Evolutionary conservation across 805 yeast genomes (phyloP).

Genomic region (Candida alai): DNA sequence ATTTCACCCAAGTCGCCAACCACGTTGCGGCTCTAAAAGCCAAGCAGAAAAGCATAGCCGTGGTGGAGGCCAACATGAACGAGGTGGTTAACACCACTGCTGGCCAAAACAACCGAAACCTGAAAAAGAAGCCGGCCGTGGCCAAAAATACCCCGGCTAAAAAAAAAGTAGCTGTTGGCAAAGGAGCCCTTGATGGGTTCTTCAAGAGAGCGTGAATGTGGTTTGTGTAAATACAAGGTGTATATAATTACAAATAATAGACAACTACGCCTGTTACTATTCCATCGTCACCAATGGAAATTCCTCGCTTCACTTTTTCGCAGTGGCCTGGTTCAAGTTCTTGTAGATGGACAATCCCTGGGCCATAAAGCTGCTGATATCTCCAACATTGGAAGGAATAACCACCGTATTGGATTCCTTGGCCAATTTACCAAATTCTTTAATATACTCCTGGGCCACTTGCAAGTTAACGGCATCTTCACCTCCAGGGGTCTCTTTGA

Average conservation of each 20-base stretch:
- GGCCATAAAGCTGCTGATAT: constrained; percentile 70
- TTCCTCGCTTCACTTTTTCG: too few relatives aligned
- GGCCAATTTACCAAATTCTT: constrained; percentile 77
- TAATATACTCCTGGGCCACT: constrained; percentile 80
- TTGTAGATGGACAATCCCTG: constrained; percentile 72
- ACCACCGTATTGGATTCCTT: constrained; percentile 77
- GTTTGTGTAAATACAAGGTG: too few relatives aligned
- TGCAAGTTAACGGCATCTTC: constrained; percentile 72
- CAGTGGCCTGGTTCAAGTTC: constrained; percentile 32
- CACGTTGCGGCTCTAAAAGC: constrained; percentile 15
- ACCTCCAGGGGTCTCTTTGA: constrained; percentile 65
- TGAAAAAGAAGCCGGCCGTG: constrained; percentile 20
- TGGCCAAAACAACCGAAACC: constrained; percentile 19
- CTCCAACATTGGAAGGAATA: constrained; percentile 72
- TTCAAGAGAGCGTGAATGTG: constrained; percentile 32
- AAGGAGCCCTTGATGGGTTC: constrained; percentile 69
- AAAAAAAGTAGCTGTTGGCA: constrained; percentile 49
- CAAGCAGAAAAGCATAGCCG: constrained; percentile 18
- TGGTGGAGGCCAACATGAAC: constrained; percentile 27
- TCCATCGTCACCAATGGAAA: too few relatives aligned
- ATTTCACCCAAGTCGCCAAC: constrained; percentile 18
- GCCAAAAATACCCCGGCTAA: constrained; percentile 14
- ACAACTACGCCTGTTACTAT: too few relatives aligned
- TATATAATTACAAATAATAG: too few relatives aligned
- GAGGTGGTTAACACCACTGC: constrained; percentile 15